Evolutionary conservation across 2,329 filamentous ascomycete genomes (phyloP), one percentile per base, ranked within the genome.

Genomic region (Monilinia laxa): DNA sequence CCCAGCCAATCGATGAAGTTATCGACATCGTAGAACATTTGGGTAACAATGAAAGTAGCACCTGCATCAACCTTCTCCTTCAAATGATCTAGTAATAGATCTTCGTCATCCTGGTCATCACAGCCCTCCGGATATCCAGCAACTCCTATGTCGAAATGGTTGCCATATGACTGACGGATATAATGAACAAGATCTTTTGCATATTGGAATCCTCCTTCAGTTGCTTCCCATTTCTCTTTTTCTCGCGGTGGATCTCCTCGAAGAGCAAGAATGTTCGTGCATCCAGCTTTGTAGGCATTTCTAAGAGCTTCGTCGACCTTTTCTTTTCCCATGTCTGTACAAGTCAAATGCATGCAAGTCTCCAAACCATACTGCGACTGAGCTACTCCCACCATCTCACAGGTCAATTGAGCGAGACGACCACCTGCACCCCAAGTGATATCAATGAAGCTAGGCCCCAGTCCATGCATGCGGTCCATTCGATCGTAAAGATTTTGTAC

Each of bases 21-120:
- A 75, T 99, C 94, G 60, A 87, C 93, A 75, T 99, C 94, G 82
- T 99, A 99, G 80, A 98, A 98, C 95, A 99, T 99, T 81, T 99
- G 95, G 0, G 95, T 98, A 64, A 99, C 91, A 70, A 99, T 91
- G 77, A 98, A 99, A 9, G 90, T 90, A 69, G 90, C 93, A 62
- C 95, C 95, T 68, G 92, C 91, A 77, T 99, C 95, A 45, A 98
- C 89, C 82, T 99, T 99, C 79, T 98, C 91, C 81, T 98, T 98
- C 75, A 99, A 80, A 78, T 98, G 95, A 71, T 95, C 89, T 70
- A 99, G 87, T 74, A 99, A 84, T 68, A 86, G 80, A 57, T 97
- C 93, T 64, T 92, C 89, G 75, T 97, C 88, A 73, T 91, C 87
- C 77, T 97, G 93, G 78, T 98, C 95, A 74, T 99, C 95, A 73